Evolutionary conservation across 768 basidiomycete genomes (phyloP), one percentile per base, ranked within the genome.

Genomic region (Boletellus ananas): DNA sequence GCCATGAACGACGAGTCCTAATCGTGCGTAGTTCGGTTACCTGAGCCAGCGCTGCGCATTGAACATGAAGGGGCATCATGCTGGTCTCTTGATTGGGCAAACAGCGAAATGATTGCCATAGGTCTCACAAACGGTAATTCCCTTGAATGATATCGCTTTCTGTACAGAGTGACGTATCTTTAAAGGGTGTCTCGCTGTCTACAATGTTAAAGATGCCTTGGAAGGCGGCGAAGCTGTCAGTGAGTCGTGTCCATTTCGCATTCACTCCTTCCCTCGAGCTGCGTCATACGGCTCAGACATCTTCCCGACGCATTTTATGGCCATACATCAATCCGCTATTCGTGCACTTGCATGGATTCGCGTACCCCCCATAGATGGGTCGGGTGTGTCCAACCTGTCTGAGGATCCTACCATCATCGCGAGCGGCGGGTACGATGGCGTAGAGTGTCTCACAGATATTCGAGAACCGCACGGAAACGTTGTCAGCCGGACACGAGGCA

Each of bases 61-160:
- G 81, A 88, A 57, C 69, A 91, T 2, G 83, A 85, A 47, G 88
- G 91, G 37, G 79, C 89, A 0, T 72, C 76, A n/a, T 87, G 85
- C 61, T 87, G 81, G 78, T 78, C 81, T 14, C 74, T 96, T 46
- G 93, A 96, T 57, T 97, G 94, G 94, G 88, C 84, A 0, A 92
- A 90, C 55, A 90, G 90, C 54, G 84, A 87, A 50, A 59, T 84
- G 11, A 66, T 99, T 7, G 92, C 90, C 0, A 80, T 87, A 12
- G 94, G 94, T 0, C 85, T 85, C 23, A 85, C 89, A 3, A 88
- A 90, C 56, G 94, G 95, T 92, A 47, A 44, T 33, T 17, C 8
- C 7, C 2, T 3, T 9, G 11, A 12, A n/a, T 11, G 34, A 12
- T 11, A 1, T 16, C 4, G 6, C 25, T 36, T n/a, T 0, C 2